Conservation (phyloP, 1,139 yeast species). For the Yamadazyma trypodendri region DNA sequence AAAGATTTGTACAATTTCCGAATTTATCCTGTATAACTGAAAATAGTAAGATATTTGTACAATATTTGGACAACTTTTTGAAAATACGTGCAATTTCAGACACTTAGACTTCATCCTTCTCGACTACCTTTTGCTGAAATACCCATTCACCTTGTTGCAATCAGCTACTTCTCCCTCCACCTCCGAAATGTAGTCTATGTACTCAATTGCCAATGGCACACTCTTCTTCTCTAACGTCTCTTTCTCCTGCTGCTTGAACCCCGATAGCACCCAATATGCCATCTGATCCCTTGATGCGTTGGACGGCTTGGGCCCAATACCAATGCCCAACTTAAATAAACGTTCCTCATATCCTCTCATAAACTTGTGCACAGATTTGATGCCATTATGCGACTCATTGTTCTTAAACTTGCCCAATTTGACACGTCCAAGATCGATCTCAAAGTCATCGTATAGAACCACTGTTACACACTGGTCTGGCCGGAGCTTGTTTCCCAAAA, state of each 20-base stretch:
- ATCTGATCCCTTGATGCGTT: constrained; percentile 34
- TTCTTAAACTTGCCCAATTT: constrained; percentile 28
- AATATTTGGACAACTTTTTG: too few relatives aligned
- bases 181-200: constrained; percentile 20
- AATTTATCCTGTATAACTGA: too few relatives aligned
- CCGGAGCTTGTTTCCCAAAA: constrained; percentile 20
- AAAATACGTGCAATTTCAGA: too few relatives aligned
- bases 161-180: constrained; percentile 20
- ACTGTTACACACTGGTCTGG: constrained; percentile 19
- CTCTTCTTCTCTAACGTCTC: constrained; percentile 16
- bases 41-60: too few relatives aligned
- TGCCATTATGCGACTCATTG: constrained; percentile 44
- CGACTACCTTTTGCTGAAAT: constrained; percentile 8
- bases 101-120: background rate
- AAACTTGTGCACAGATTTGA: constrained; percentile 24
- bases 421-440: constrained; percentile 28
- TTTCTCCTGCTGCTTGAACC: constrained; percentile 22
- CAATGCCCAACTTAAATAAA: constrained; percentile 37
- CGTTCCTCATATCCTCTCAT: constrained; percentile 8
- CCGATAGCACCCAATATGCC: constrained; percentile 42
- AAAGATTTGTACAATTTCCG: too few relatives aligned
- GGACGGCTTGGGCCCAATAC: constrained; percentile 46
- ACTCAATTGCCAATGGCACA: constrained; percentile 19
- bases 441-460: constrained; percentile 43
- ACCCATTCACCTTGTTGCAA: constrained; percentile 22